These are phyloP conservation scores for Hevea brasiliensis DNA, from an alignment of 345 rosid species.

Conservation along the genomic window DNA sequence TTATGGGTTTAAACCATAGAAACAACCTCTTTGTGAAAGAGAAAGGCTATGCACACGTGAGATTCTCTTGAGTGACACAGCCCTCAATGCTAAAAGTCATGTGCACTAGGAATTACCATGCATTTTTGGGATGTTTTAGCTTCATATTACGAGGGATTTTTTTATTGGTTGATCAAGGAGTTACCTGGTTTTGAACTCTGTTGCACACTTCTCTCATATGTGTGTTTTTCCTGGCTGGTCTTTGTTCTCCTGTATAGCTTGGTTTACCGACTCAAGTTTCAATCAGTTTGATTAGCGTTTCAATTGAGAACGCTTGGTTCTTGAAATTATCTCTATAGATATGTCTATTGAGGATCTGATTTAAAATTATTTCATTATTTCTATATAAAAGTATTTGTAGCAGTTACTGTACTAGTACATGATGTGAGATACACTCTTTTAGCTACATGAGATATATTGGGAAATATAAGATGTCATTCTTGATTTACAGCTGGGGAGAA, in stretches of 20 bases:
- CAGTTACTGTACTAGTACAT: neutral
- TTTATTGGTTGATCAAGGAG: neutral
- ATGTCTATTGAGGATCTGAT: neutral
- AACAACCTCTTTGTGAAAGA: neutral
- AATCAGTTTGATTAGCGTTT: neutral
- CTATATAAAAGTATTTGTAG: neutral
- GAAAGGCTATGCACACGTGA: neutral
- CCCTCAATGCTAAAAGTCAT: neutral
- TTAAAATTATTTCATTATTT: neutral
- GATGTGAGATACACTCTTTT: neutral
- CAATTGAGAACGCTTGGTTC: too few species aligned
- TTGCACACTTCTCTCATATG: neutral
- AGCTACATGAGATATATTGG: neutral
- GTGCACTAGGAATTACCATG: neutral
- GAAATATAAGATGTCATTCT: neutral
- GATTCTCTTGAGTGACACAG: too few species aligned
- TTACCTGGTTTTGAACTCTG: neutral
- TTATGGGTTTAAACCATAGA: neutral
- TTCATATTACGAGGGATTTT: neutral
- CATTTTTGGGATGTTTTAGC: neutral
- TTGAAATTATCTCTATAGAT: neutral
- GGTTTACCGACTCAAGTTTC: neutral
- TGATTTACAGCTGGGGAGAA: too few species aligned
- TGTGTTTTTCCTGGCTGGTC: neutral
- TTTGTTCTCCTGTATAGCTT: neutral